Base-by-base conservation (phyloP, 257 asterid species). In the Plectranthus barbatus region DNA sequence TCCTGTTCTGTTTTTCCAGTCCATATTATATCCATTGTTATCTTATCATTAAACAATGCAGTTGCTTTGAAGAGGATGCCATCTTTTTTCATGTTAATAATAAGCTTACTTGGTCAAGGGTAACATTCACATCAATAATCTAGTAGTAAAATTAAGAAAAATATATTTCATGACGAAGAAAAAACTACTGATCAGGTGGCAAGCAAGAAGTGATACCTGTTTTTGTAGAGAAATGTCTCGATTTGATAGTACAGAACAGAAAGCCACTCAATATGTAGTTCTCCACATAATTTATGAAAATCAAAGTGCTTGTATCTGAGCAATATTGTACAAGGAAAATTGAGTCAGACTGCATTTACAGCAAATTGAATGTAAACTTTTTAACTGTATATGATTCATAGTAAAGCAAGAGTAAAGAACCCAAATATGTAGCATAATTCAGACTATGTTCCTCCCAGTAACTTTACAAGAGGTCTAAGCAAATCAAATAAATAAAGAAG, bases 231-330 rank as follows among this genome's bases (percentile, higher is more conserved):
- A 79, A 78, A 93, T 67, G 83, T 75, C 80, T 84, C 86, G 29
- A 86, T 77, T 71, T 82, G 94, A 48, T 87, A 86, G 33, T 93
- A 93, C 45, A 93, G 95, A 61, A 85, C 77, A 46, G 96, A 93
- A 73, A 93, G 94, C 68, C 95, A 87, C 73, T 84, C 90, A 64
- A 90, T 84, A 53, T 81, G 81, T 66, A 76, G 77, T 68, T 87
- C 94, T 31, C 99, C 99, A 10, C 99, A 93, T 71, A 87, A 81
- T 71, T 72, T 89, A 71, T 93, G 99, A 79, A 93, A 93, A 81
- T 93, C 99, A 40, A 93, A 93, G 84, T 93, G 96, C 81, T 80
- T 42, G 69, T 90, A 93, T 76, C 97, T 93, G 86, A 69, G 67
- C 26, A 70, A 69, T 51, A 61, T 48, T 33, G 37, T n/a, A 56